Base-by-base conservation (phyloP, 495 filamentous ascomycete genomes). In the Aspergillus sclerotioniger region DNA sequence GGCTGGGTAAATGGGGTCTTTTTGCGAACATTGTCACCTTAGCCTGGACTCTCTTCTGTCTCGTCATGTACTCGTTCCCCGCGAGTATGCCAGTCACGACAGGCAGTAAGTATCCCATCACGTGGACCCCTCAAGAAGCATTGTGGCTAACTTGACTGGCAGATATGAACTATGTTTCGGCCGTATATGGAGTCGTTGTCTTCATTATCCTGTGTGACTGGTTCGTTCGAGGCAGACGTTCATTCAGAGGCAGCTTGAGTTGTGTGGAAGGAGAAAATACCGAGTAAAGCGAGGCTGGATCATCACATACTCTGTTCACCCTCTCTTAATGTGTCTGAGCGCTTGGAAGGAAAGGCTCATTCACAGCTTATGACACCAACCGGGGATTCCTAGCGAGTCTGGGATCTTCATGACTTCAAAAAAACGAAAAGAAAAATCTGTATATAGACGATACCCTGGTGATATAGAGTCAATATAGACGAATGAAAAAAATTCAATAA, bases 161-260 rank as follows among this genome's bases (percentile, higher is more conserved):
- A 78, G 75, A 76, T 56, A 84, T 84, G 82, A 84, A 84, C 61
- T 84, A 84, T 62, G 78, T 82, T 19, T 77, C 71, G 13, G 80
- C 69, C 16, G 80, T 83, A 3, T 83, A 82, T 50, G 75, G 56
- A 13, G 76, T 78, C 28, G 72, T 81, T 15, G 62, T 80, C 25
- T 39, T 67, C 39, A 66, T 82, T 44, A 69, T 77, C 15, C 55
- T 73, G 0, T 54, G 66, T 13, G 78, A 82, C 57, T 82, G 80
- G 80, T 73, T 76, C 56, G 56, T 58, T 25, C 64, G 80, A 1
- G 81, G 76, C 2, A 71, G 76, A 45, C 59, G 58, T 7, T 67
- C 67, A 7, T 82, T 77, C 66, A 56, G 72, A 6, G 71, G 59
- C 25, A 57, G 53, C n/a, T 19, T 19, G n/a, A 54, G 68, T 9